Evolutionary conservation across 1,139 yeast species (phyloP).

Genomic region (Pneumocystis murina): DNA sequence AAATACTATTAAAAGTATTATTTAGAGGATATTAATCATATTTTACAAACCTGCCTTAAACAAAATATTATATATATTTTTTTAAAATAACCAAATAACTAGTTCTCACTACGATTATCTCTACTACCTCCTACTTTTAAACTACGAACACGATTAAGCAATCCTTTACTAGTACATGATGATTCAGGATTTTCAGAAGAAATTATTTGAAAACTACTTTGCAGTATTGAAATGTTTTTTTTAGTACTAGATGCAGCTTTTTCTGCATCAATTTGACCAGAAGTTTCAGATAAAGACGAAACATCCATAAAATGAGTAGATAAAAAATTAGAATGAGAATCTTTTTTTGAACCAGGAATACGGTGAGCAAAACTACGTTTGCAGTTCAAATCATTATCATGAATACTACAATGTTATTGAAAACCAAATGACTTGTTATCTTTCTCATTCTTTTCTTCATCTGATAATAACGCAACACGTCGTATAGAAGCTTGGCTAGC

Average conservation of each 20-base stretch:
- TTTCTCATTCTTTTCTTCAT: not conserved
- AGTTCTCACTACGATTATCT: not conserved
- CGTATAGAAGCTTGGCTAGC: slow-evolving; percentile 29
- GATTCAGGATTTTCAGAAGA: not conserved
- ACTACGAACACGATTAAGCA: not conserved
- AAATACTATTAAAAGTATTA: not conserved
- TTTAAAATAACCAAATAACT: not conserved
- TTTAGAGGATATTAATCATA: not conserved
- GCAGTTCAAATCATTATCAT: not conserved
- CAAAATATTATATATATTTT: not conserved
- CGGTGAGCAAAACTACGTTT: not conserved
- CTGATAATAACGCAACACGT: not conserved
- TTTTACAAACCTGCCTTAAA: not conserved
- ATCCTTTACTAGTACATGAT: not conserved
- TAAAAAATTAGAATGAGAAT: not conserved
- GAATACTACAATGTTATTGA: not conserved
- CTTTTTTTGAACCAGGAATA: not conserved
- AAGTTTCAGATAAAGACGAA: not conserved
- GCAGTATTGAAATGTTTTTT: not conserved
- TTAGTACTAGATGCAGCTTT: not conserved
- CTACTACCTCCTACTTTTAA: not conserved
- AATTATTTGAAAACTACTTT: not conserved
- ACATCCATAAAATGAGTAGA: not conserved
- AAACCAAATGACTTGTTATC: not conserved
- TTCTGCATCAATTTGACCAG: not conserved